Conservation (phyloP, 352 stramenopile species). For the Aphanomyces stellatus region DNA sequence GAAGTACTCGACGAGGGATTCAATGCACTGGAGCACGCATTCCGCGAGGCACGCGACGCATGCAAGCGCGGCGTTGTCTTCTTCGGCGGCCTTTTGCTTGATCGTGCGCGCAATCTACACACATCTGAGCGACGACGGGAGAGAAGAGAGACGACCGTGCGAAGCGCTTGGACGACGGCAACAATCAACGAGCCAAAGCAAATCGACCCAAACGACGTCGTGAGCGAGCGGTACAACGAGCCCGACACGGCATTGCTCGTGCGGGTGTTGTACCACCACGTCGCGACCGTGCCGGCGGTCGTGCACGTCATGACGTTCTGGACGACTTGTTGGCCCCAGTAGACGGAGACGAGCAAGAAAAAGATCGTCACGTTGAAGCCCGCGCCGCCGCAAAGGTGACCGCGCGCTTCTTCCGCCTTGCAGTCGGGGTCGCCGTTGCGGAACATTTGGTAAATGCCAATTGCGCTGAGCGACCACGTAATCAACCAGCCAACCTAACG, state of each 20-base stretch:
- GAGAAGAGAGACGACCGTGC: slow-evolving; percentile 35
- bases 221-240: slow-evolving; percentile 72
- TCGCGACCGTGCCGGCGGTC: slow-evolving; percentile 64
- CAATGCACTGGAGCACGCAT: slow-evolving; percentile 80
- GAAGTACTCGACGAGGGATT: slow-evolving; percentile 84
- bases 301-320: slow-evolving; percentile 81
- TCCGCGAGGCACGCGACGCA: slow-evolving; percentile 81
- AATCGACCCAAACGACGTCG: slow-evolving; percentile 70
- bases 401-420: slow-evolving; percentile 31
- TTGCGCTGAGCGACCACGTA: slow-evolving; percentile 51
- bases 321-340: slow-evolving; percentile 78
- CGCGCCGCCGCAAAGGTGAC: slow-evolving; percentile 50
- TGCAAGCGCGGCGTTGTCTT: slow-evolving; percentile 64
- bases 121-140: background rate
- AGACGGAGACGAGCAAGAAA: slow-evolving; percentile 75
- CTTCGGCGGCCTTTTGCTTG: slow-evolving; percentile 55
- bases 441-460: slow-evolving; percentile 71
- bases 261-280: slow-evolving; percentile 77
- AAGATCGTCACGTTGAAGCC: slow-evolving; percentile 56
- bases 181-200: slow-evolving; percentile 84
- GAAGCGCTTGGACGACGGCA: slow-evolving; percentile 70
- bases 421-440: slow-evolving; percentile 55
- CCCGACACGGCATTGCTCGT: slow-evolving; percentile 45
- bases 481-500: slow-evolving; percentile 46
- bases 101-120: slow-evolving; percentile 50